These are phyloP conservation scores for Suillus hirtellus DNA, from an alignment of 768 basidiomycete genomes.

Conservation along the genomic window DNA sequence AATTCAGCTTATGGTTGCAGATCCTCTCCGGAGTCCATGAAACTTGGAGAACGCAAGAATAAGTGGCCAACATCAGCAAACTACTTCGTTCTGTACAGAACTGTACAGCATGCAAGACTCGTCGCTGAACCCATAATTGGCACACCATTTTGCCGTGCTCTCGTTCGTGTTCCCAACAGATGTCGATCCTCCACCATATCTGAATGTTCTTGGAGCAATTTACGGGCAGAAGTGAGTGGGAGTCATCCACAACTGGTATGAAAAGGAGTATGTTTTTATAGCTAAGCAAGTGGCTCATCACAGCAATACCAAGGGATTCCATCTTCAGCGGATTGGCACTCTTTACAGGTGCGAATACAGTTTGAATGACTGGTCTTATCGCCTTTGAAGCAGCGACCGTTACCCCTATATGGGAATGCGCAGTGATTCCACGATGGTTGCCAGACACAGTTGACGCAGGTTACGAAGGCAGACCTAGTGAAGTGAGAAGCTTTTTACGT, in stretches of 20 bases:
- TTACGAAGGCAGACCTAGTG: not conserved
- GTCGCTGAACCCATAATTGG: not conserved
- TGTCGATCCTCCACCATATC: not conserved
- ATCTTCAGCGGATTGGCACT: not conserved
- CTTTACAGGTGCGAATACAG: not conserved
- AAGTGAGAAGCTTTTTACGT: not conserved
- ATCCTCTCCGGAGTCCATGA: too few species aligned
- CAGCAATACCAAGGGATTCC: not conserved
- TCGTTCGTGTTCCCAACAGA: not conserved
- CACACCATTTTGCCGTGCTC: not conserved
- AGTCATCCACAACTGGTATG: not conserved
- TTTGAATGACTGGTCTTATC: slow-evolving; percentile 8
- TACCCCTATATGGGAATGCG: slow-evolving; percentile 24
- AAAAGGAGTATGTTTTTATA: not conserved
- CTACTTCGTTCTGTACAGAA: too few species aligned
- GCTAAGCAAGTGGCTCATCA: not conserved
- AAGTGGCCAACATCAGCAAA: too few species aligned
- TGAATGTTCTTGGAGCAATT: not conserved
- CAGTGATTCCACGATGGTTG: slow-evolving; percentile 22
- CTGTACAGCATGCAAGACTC: too few species aligned
- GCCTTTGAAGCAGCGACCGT: slow-evolving; percentile 22
- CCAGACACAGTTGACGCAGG: slow-evolving; percentile 13
- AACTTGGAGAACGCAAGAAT: too few species aligned
- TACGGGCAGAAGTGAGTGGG: not conserved
- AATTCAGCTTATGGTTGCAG: too few species aligned